Evolutionary conservation across 306 rosid genomes (phyloP).

Genomic region (Hippophae tibetana): DNA sequence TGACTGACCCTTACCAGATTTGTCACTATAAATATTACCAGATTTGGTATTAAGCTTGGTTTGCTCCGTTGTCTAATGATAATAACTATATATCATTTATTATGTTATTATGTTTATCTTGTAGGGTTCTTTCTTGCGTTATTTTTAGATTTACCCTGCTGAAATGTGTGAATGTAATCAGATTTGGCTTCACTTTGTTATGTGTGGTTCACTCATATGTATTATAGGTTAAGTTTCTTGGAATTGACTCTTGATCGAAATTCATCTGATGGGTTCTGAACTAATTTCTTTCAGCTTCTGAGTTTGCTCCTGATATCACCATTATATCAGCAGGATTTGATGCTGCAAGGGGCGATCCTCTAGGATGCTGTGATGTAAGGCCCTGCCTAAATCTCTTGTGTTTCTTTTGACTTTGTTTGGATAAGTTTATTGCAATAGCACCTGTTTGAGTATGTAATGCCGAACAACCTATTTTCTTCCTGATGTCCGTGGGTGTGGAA

Average conservation of each 20-base stretch:
- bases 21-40: too few species aligned
- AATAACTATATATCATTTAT: too few species aligned
- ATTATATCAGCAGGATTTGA: slow-evolving; percentile 99
- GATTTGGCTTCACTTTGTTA: too few species aligned
- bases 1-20: too few species aligned
- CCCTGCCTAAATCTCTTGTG: slow-evolving; percentile 7
- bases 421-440: slow-evolving; percentile 1
- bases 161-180: background rate
- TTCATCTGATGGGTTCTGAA: slow-evolving; percentile 16
- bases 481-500: too few species aligned
- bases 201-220: too few species aligned
- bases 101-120: too few species aligned
- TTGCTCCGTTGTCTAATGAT: too few species aligned
- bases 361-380: slow-evolving; percentile 92
- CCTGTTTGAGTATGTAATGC: background rate
- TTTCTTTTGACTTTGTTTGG: background rate
- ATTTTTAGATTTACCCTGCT: too few species aligned
- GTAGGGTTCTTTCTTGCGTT: too few species aligned
- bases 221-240: background rate
- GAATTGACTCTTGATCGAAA: slow-evolving; percentile 4
- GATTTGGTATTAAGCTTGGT: too few species aligned
- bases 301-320: slow-evolving; percentile 81
- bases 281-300: slow-evolving; percentile 55
- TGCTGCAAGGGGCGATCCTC: slow-evolving; percentile 99
- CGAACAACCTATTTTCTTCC: background rate